Conservation (phyloP, 306 rosid genomes). For the Aeschynomene evenia region DNA sequence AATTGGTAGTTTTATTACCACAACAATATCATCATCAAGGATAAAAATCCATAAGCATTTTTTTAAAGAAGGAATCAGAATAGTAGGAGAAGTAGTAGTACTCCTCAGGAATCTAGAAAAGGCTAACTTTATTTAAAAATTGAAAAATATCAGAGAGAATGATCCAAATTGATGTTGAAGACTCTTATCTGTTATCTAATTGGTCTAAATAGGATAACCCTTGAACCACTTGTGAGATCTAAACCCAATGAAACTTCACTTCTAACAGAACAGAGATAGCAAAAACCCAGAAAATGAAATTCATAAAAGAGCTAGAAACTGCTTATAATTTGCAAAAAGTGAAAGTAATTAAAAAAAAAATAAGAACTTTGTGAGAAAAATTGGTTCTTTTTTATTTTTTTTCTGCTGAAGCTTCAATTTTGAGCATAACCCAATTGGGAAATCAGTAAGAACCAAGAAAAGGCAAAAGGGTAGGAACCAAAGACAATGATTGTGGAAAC, state of each 20-base stretch:
- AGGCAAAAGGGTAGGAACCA: constrained; percentile 6
- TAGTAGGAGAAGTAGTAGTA: constrained; percentile 49
- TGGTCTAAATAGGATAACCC: constrained; percentile 30
- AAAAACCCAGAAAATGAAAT: constrained; percentile 14
- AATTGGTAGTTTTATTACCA: constrained; percentile 43
- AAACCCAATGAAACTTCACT: constrained; percentile 25
- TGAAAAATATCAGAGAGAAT: constrained; percentile 37
- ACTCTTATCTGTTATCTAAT: constrained; percentile 21
- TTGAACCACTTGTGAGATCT: constrained; percentile 41
- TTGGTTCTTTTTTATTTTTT: neutral
- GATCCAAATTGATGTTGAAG: constrained; percentile 29
- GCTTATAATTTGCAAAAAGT: neutral
- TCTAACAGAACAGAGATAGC: constrained; percentile 7
- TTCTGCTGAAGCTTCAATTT: constrained; percentile 30
- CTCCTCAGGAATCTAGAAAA: constrained; percentile 63
- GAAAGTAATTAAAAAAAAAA: neutral
- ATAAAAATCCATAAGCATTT: constrained; percentile 57
- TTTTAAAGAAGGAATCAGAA: constrained; percentile 64
- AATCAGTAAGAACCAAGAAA: constrained; percentile 21
- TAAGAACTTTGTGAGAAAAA: constrained; percentile 21
- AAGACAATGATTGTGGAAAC: constrained; percentile 31
- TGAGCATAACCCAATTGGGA: constrained; percentile 40
- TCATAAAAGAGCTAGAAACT: neutral
- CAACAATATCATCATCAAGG: constrained; percentile 40
- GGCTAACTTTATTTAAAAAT: constrained; percentile 43